Evolutionary conservation across 2,329 filamentous ascomycete species (phyloP), one percentile per base, ranked within the genome.

Genomic region (Remersonia thermophila): DNA sequence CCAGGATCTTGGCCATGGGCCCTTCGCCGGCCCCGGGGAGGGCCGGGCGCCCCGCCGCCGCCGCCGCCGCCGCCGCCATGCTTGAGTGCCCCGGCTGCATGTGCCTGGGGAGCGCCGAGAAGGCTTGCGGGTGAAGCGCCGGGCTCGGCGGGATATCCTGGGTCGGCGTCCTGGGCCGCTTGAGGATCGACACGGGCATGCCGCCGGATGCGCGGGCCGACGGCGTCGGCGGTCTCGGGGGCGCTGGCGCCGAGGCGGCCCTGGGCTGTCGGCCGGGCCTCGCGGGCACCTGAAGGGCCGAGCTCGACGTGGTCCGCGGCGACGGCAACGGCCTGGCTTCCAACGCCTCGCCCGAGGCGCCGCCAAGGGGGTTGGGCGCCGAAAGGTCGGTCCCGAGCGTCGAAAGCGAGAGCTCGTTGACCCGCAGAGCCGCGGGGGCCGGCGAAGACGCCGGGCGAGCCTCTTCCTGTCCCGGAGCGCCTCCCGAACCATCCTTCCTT

Each of bases 1-100:
- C 73, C 20, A 80, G 67, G 61, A 77, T 70, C 57, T 78, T 80
- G 25, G 70, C 69, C 10, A 76, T 53, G 1, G 66, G 65, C 9
- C 43, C 41, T 38, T 41, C 38, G 37, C 38, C 17, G 15, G 42
- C 27, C 42, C 50, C 41, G 43, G 20, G 20, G 20, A 23, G 5
- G 5, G 20, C 9, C 20, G 20, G 20, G 5, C 20, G 20, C 5
- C 20, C 20, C 20, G 20, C 20, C 9, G 47, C 17, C 15, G 27
- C 26, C 3, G 36, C n/a, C 2, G 33, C 32, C n/a, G 44, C 30
- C 2, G 36, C n/a, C n/a, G 32, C 12, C 37, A 34, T 17, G 32
- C 23, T 9, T 43, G 37, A 6, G 37, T 38, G 27, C 44, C 43
- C 5, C 25, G 48, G 45, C 9, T 48, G 48, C 41, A 51, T 49